phyloP scores from a whole-genome alignment of 106 monocot species.

The Triglochin maritima region DNA sequence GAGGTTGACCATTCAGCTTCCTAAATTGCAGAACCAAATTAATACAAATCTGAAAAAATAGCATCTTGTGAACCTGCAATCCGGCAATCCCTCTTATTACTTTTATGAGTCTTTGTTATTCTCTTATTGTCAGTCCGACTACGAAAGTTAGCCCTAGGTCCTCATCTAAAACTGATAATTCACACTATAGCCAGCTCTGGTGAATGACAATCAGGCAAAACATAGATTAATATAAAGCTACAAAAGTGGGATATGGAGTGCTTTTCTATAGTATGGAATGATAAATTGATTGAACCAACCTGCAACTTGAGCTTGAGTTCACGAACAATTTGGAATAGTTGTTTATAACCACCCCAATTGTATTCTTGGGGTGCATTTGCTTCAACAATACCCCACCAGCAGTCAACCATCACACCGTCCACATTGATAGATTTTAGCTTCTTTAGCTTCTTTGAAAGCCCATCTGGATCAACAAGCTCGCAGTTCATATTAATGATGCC shows the following conservation, averaged over 20 bases:
- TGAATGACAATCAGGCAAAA: too few species aligned
- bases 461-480: slow-evolving; percentile 72
- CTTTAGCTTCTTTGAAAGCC: slow-evolving; percentile 41
- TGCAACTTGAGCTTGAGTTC: slow-evolving; percentile 81
- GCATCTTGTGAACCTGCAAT: too few species aligned
- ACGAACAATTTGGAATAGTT: slow-evolving; percentile 63
- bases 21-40: too few species aligned
- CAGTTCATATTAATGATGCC: slow-evolving; percentile 64
- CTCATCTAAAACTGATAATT: too few species aligned
- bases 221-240: neutral
- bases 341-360: slow-evolving; percentile 81
- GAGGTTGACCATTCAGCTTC: too few species aligned
- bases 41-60: too few species aligned
- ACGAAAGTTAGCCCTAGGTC: too few species aligned
- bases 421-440: slow-evolving; percentile 60
- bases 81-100: too few species aligned
- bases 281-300: slow-evolving; percentile 27
- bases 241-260: neutral
- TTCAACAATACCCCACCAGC: slow-evolving; percentile 99
- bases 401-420: slow-evolving; percentile 90
- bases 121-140: too few species aligned
- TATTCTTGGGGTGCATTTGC: slow-evolving; percentile 57
- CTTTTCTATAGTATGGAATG: neutral
- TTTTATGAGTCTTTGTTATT: too few species aligned
- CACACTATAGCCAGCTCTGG: too few species aligned